Evolutionary conservation across 345 rosid species (phyloP), one percentile per base, ranked within the genome.

Genomic region (Corchorus olitorius): DNA sequence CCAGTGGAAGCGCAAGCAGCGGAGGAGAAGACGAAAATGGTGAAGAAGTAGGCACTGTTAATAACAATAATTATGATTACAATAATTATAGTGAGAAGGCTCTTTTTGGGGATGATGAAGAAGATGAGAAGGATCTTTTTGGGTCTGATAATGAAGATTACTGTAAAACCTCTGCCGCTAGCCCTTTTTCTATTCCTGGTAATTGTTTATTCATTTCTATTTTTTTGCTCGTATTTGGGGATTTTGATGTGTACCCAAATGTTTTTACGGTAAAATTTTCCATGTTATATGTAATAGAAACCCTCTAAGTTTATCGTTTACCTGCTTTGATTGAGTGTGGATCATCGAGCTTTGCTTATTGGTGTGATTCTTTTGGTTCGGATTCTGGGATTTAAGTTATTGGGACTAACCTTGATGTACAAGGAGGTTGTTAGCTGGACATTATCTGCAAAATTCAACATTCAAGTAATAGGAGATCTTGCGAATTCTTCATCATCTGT

Each of bases 121-220:
- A 78, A 15, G 84, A 81, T 3, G 92, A 84, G 4, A 86, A 71
- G 33, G 98, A 97, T 87, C 92, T 94, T 56, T 97, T 94, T 83
- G 98, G 94, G 8, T 87, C 97, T 76, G 98, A 92, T 81, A 92
- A 92, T 71, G 93, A 91, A 85, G 97, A 90, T 68, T 94, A 94
- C 80, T 88, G 89, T 66, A 92, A 90, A 77, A 94, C 99, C 63
- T 82, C 80, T 69, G 93, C 93, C 14, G 74, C 68, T 35, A 92
- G 93, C 76, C 89, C 88, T 48, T 86, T 75, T 80, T 59, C 92
- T 5, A 91, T 94, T 72, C 98, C 99, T 11, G 97, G 99, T 91
- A 80, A 75, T 56, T 53, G 76, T 35, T 6, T 41, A 20, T 52
- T 61, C 39, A 60, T 6, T 54, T 3, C 27, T 20, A 69, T 45